Base-by-base conservation (phyloP, 768 basidiomycete genomes). In the Tricholomella constricta region DNA sequence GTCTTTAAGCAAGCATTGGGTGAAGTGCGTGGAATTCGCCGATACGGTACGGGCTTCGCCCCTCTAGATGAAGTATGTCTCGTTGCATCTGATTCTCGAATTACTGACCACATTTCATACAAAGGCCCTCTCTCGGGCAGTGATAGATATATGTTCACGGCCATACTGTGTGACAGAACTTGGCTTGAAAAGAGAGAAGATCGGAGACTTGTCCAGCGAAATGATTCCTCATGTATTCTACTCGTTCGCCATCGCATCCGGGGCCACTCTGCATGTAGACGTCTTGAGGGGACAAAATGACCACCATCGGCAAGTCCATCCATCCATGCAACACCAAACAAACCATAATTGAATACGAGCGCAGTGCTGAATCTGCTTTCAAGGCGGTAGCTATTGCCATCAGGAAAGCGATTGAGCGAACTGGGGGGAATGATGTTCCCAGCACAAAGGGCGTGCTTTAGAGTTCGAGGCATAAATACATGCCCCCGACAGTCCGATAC, bases 171-270 rank as follows among this genome's bases (percentile, higher is more conserved):
- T 95, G 48, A 89, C 91, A 20, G 88, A 98, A 56, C 83, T 99
- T 32, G 89, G 88, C 54, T 79, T 94, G 54, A 86, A 83, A 69
- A 80, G 92, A 52, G 93, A 95, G 69, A 95, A 94, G 73, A 86
- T 95, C 35, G 93, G 92, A n/a, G 91, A 95, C 59, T 80, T 95
- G 45, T 94, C 92, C 22, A 93, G 93, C 6, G 97, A 99, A 76
- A 98, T 99, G 95, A 86, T 99, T 49, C 92, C 96, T 27, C 97
- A 99, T 68, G 81, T 99, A 48, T 92, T 99, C 70, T 89, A 97
- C 74, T 97, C 94, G 4, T 99, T 99, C 66, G 91, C 96, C n/a
- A 94, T 94, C 57, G 92, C 93, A 0, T 90, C 96, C 1, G 95
- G 95, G 6, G 88, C 86, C 19, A 98, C 97, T 2, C 77, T 99